Percentiles rank a stretch among this genome's conserved stretches.
These are phyloP conservation scores for Syncephalastrum monosporum DNA, from an alignment of 371 early-diverging fungal species.

Conservation along the genomic window DNA sequence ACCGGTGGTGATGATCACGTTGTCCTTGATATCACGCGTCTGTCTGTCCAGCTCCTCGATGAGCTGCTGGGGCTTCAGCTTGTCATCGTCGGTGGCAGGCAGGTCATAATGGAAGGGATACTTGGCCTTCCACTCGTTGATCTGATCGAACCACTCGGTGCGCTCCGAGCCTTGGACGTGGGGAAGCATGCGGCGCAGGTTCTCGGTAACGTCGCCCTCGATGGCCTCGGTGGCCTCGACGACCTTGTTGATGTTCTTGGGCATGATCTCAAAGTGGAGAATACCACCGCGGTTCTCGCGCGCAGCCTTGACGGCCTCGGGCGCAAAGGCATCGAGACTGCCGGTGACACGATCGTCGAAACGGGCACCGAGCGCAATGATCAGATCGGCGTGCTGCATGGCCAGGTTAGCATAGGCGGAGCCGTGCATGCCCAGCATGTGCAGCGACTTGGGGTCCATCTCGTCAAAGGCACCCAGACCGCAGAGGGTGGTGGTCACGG, in stretches of 20 bases:
- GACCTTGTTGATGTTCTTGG: slow-evolving; percentile 98
- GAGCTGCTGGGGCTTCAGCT: slow-evolving; percentile 90
- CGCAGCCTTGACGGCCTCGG: slow-evolving; percentile 88
- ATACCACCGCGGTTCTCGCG: slow-evolving; percentile 91
- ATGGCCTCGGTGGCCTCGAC: slow-evolving; percentile 88
- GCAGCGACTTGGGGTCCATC: slow-evolving; percentile 81
- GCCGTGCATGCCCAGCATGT: slow-evolving; percentile 99
- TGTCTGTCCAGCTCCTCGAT: slow-evolving; percentile 89
- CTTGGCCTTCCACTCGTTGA: slow-evolving; percentile 83
- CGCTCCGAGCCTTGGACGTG: slow-evolving; percentile 69
- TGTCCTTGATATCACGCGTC: slow-evolving; percentile 79
- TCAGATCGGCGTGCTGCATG: slow-evolving; percentile 94
- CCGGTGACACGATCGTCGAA: slow-evolving; percentile 99
- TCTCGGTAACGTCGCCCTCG: slow-evolving; percentile 92
- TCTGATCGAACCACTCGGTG: slow-evolving; percentile 78
- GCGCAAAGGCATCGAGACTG: slow-evolving; percentile 82
- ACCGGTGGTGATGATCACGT: slow-evolving; percentile 93
- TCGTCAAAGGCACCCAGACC: slow-evolving; percentile 95
- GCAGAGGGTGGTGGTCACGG: slow-evolving; percentile 93
- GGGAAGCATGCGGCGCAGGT: slow-evolving; percentile 78
- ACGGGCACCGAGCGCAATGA: slow-evolving; percentile 95
- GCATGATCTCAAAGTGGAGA: slow-evolving; percentile 97
- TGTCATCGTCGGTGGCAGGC: slow-evolving; percentile 29
- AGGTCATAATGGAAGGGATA: slow-evolving; percentile 87
- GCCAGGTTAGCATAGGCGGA: slow-evolving; percentile 95